These are phyloP conservation scores for Aspergillus fructus DNA, from an alignment of 2,329 filamentous ascomycete species.

Conservation along the genomic window DNA sequence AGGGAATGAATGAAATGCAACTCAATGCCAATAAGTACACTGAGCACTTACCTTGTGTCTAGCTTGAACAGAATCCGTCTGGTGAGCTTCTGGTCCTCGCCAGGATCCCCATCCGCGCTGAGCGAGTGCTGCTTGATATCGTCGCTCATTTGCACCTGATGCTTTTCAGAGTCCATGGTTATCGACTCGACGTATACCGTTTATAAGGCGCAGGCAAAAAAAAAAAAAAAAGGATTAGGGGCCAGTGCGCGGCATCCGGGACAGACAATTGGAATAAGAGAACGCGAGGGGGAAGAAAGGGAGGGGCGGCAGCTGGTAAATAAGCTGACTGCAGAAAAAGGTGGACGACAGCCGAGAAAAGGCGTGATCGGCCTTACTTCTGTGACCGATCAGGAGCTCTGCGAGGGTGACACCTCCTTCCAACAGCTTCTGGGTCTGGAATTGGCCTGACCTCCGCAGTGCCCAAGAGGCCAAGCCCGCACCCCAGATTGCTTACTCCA, in stretches of 20 bases:
- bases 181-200: too few species aligned
- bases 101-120: constrained; percentile 15
- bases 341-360: background rate
- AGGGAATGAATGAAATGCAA: too few species aligned
- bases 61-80: constrained; percentile 54
- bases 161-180: constrained; percentile 22
- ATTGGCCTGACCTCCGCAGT: background rate
- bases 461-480: background rate
- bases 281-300: background rate
- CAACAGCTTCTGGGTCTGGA: background rate
- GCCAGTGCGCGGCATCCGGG: background rate
- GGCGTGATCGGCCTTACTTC: constrained; percentile 5
- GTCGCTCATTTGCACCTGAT: constrained; percentile 22
- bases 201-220: too few species aligned
- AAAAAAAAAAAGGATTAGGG: too few species aligned
- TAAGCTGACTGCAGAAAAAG: background rate
- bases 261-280: background rate
- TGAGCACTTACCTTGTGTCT: constrained; percentile 47
- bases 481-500: constrained; percentile 6
- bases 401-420: background rate
- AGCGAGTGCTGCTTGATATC: constrained; percentile 17
- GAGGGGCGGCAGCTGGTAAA: background rate
- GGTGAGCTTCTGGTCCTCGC: constrained; percentile 33
- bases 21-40: too few species aligned
- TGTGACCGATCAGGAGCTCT: background rate